These are phyloP conservation scores for Beta macrorhiza DNA, from an alignment of 179 eudicot genomes.

Conservation along the genomic window DNA sequence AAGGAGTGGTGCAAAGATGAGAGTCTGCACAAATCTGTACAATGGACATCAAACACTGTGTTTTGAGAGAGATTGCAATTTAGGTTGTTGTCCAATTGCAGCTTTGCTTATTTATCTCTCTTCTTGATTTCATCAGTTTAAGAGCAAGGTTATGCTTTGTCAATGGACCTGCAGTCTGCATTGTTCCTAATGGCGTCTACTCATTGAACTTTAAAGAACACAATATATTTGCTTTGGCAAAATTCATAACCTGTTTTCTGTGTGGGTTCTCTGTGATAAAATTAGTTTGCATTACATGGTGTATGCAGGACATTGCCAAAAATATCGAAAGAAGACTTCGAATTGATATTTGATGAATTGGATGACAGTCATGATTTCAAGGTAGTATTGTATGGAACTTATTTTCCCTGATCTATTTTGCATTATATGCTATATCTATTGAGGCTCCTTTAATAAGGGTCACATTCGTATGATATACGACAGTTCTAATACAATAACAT, in stretches of 20 bases:
- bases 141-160: constrained; percentile 2
- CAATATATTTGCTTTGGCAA: neutral
- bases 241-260: neutral
- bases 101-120: neutral
- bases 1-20: too few relatives aligned
- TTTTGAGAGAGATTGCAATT: neutral
- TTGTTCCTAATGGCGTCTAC: neutral
- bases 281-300: constrained; percentile 8
- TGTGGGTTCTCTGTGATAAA: neutral
- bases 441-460: neutral
- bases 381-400: constrained; percentile 36
- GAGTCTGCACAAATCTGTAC: neutral
- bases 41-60: neutral
- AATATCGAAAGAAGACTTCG: constrained; percentile 86
- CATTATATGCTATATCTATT: neutral
- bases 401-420: neutral
- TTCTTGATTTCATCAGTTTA: constrained; percentile 5
- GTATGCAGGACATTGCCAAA: constrained; percentile 75
- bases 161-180: neutral
- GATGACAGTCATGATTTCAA: constrained; percentile 83
- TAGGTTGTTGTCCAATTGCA: neutral
- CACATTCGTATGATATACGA: neutral
- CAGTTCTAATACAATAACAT: neutral
- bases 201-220: neutral
- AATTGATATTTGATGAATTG: constrained; percentile 70